phyloP scores from a whole-genome alignment of 1,284 basidiomycete species.

The Rhodotorula sp. region DNA sequence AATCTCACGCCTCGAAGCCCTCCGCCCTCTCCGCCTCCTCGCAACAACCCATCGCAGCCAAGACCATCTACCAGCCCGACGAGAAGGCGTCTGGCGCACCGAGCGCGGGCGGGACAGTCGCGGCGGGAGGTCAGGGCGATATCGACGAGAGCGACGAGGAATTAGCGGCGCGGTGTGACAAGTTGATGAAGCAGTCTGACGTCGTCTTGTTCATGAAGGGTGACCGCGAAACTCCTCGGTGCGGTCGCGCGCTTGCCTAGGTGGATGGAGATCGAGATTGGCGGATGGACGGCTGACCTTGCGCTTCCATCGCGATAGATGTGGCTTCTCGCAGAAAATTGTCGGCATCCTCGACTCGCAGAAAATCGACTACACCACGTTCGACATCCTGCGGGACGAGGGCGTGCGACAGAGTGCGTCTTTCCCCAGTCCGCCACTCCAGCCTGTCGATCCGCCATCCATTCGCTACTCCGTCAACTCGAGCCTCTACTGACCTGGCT shows the following conservation, averaged over 20 bases:
- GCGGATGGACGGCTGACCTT: not conserved
- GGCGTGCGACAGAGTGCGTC: conserved; percentile 61
- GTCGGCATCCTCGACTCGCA: conserved; percentile 64
- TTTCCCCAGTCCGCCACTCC: too few species aligned
- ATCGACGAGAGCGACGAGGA: conserved; percentile 63
- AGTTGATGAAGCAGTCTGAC: conserved; percentile 63
- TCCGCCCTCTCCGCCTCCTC: conserved; percentile 48
- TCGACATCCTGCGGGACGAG: conserved; percentile 71
- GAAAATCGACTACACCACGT: conserved; percentile 65
- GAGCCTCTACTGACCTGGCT: too few species aligned
- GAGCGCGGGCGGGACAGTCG: conserved; percentile 46
- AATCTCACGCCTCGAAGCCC: conserved; percentile 52
- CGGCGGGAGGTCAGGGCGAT: conserved; percentile 53
- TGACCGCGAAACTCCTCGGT: conserved; percentile 76
- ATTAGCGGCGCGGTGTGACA: conserved; percentile 62
- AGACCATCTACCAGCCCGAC: conserved; percentile 30
- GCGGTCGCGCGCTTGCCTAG: not conserved
- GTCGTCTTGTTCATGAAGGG: conserved; percentile 99
- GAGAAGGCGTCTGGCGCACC: conserved; percentile 44
- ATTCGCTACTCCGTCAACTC: too few species aligned
- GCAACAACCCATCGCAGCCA: conserved; percentile 21
- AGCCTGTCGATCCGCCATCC: not conserved
- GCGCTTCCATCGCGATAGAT: conserved; percentile 35
- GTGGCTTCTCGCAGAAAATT: conserved; percentile 74
- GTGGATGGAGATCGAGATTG: too few species aligned